phyloP scores from a whole-genome alignment of 2,329 filamentous ascomycete genomes.

The Monosporascus sp. region DNA sequence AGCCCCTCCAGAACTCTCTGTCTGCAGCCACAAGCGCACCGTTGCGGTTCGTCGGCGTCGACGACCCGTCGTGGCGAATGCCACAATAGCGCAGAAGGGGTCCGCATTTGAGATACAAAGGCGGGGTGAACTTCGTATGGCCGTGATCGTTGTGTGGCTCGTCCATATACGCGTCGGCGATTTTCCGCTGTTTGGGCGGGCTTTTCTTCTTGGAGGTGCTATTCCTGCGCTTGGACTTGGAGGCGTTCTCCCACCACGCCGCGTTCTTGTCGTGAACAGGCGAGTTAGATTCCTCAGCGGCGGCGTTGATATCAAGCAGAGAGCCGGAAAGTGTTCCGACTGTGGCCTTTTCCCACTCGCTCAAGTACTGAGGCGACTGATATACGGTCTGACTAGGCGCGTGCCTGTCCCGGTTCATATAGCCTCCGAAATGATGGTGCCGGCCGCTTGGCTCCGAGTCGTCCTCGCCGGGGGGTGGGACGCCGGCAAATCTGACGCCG shows the following conservation, averaged over 20 bases:
- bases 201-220: constrained; percentile 33
- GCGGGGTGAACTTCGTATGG: constrained; percentile 73
- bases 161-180: no score
- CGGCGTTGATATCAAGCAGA: constrained; percentile 53
- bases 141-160: constrained; percentile 42
- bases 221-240: constrained; percentile 35
- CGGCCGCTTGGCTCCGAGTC: constrained; percentile 18
- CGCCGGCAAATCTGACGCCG: constrained; percentile 24
- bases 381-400: constrained; percentile 52
- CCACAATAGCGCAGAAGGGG: constrained; percentile 88
- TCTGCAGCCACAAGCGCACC: constrained; percentile 36
- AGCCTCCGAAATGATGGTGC: constrained; percentile 20
- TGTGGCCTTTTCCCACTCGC: constrained; percentile 68
- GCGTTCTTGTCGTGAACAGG: constrained; percentile 42
- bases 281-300: constrained; percentile 21
- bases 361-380: constrained; percentile 53
- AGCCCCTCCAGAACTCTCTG: constrained; percentile 85
- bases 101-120: constrained; percentile 81
- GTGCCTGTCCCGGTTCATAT: constrained; percentile 26
- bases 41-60: constrained; percentile 32
- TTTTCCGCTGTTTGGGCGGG: constrained; percentile 35
- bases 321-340: constrained; percentile 54
- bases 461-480: constrained; percentile 21
- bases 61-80: constrained; percentile 58
- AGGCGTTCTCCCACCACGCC: constrained; percentile 71